Evolutionary conservation across 2,329 filamentous ascomycete genomes (phyloP), one percentile per base, ranked within the genome.

Genomic region (Sclerotinia spermophila): DNA sequence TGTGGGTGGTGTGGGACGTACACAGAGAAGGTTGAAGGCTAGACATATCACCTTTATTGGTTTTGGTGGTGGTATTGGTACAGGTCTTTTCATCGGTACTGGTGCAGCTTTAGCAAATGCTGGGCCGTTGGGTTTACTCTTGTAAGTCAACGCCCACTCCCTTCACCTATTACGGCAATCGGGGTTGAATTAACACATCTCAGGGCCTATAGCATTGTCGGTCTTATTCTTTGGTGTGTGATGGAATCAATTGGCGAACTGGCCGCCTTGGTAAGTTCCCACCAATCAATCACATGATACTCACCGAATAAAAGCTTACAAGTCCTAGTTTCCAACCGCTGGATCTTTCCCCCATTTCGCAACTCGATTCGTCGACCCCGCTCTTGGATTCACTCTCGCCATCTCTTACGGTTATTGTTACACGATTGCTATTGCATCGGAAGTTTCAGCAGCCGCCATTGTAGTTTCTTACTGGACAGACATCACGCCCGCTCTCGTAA

Each of bases 371-470:
- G 74, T 81, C 65, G 80, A 81, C 61, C 79, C 79, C 10, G 76
- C 77, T 38, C 73, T 79, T 21, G 77, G 77, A 21, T 80, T 80
- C 53, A 75, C 77, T 24, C 67, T 78, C 1, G 79, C 77, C n/a
- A 78, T 78, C 70, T 77, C 77, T 13, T 78, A 79, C 40, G 76
- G 76, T 19, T 80, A 80, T 68, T 74, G 74, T 30, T 76, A 75
- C 30, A 76, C 74, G 33, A 73, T 78, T 53, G 88, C 94, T 0
- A 81, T 97, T 48, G 93, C 94, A 0, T 84, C 96, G 55, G 94
- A 97, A 80, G 90, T 97, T 71, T 92, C 96, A 72, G 92, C 93
- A 2, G 94, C 93, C 1, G 91, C 92, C 3, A 87, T 96, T 42
- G 96, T 93, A 0, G 88, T 97, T 62, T 84, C 88, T 42, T 97